phyloP scores from a whole-genome alignment of 192 early-diverging fungal genomes.

The Coemansia sp. region DNA sequence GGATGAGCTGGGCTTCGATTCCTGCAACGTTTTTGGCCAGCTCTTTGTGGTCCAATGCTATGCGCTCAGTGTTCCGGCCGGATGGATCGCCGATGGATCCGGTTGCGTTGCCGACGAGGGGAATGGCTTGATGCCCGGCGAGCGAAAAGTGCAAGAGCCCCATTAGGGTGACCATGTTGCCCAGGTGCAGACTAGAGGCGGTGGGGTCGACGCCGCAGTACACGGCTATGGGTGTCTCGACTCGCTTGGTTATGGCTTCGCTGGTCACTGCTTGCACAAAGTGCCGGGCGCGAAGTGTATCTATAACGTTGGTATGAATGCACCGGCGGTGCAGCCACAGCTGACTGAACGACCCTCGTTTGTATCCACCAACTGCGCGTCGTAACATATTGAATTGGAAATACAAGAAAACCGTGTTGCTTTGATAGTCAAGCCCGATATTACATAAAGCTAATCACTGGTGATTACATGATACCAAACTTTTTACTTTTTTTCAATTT shows the following conservation, averaged over 20 bases:
- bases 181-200: conserved; percentile 84
- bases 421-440: too few species aligned
- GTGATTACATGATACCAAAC: too few species aligned
- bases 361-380: not conserved
- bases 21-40: conserved; percentile 63
- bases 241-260: conserved; percentile 15
- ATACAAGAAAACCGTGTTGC: not conserved
- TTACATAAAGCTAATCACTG: too few species aligned
- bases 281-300: conserved; percentile 49
- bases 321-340: conserved; percentile 7
- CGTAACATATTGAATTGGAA: not conserved
- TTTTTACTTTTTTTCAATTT: conserved; percentile 3
- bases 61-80: conserved; percentile 79
- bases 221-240: conserved; percentile 43
- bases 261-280: conserved; percentile 62
- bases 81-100: conserved; percentile 92
- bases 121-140: conserved; percentile 76
- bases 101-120: conserved; percentile 90
- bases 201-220: conserved; percentile 97
- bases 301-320: conserved; percentile 35
- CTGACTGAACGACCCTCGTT: conserved; percentile 6
- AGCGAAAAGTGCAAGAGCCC: conserved; percentile 84
- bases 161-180: conserved; percentile 85
- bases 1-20: conserved; percentile 71
- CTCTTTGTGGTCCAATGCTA: conserved; percentile 58